phyloP scores from a whole-genome alignment of 768 basidiomycete species.

The Cystoderma amianthinum region DNA sequence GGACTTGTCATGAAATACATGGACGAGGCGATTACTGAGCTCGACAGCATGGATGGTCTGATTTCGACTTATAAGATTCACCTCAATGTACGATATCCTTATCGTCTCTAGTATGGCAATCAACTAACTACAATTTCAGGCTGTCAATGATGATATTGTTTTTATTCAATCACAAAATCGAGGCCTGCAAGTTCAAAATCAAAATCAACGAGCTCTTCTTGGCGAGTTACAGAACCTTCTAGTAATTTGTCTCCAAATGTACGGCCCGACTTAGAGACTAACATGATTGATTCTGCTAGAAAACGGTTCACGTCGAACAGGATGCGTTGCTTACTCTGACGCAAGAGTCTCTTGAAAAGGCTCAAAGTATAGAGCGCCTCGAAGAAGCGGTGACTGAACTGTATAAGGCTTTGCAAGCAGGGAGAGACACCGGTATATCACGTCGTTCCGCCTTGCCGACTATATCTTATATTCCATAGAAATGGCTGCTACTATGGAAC shows the following conservation, averaged over 20 bases:
- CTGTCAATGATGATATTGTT: constrained; percentile 90
- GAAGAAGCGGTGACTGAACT: constrained; percentile 81
- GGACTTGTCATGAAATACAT: constrained; percentile 78
- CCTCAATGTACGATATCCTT: constrained; percentile 75
- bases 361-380: constrained; percentile 64
- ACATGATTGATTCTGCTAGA: constrained; percentile 39
- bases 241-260: too few relatives aligned
- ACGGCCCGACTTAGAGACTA: too few relatives aligned
- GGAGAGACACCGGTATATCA: constrained; percentile 75
- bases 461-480: constrained; percentile 34
- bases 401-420: constrained; percentile 93
- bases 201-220: constrained; percentile 85
- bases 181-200: constrained; percentile 94
- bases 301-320: constrained; percentile 90
- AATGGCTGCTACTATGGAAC: constrained; percentile 96
- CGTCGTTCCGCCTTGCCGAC: constrained; percentile 4
- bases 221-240: constrained; percentile 83
- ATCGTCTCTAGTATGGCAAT: constrained; percentile 1
- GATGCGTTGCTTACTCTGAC: constrained; percentile 69
- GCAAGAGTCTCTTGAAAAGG: constrained; percentile 85
- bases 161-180: constrained; percentile 96
- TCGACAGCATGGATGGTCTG: constrained; percentile 85
- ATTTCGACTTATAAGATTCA: constrained; percentile 96
- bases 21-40: constrained; percentile 82
- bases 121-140: constrained; percentile 53